Conservation (phyloP, 495 filamentous ascomycete species). For the Podospora appendiculata region DNA sequence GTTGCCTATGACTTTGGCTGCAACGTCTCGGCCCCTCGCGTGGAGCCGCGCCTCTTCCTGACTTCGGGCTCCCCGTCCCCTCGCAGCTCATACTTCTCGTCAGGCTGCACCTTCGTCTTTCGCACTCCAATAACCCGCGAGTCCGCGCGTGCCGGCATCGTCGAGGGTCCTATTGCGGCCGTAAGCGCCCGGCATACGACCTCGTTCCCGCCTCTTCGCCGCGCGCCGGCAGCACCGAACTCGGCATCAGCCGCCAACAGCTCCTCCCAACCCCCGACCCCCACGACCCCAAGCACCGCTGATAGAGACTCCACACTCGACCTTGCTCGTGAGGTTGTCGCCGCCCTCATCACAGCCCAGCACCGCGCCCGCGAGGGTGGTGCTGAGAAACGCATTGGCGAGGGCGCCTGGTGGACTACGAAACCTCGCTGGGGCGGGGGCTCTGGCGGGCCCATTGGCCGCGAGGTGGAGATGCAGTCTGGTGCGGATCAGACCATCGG, state of each 20-base stretch:
- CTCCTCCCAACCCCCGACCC: not conserved
- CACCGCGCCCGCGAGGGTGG: slow-evolving; percentile 68
- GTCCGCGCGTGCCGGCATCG: slow-evolving; percentile 60
- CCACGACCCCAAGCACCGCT: not conserved
- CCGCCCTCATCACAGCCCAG: slow-evolving; percentile 71
- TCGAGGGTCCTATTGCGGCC: slow-evolving; percentile 70
- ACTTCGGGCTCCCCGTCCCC: slow-evolving; percentile 32
- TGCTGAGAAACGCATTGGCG: slow-evolving; percentile 57
- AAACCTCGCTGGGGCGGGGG: slow-evolving; percentile 71
- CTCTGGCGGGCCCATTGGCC: slow-evolving; percentile 52
- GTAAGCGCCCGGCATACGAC: slow-evolving; percentile 49
- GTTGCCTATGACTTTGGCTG: slow-evolving; percentile 74
- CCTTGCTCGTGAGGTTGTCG: slow-evolving; percentile 64
- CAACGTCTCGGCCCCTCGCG: slow-evolving; percentile 54
- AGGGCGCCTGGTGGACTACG: slow-evolving; percentile 75
- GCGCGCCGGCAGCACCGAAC: not conserved
- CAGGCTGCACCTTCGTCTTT: slow-evolving; percentile 50
- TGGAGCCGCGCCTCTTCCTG: slow-evolving; percentile 55
- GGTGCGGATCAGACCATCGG: slow-evolving; percentile 27
- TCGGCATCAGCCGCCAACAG: not conserved
- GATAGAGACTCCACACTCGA: slow-evolving; percentile 52
- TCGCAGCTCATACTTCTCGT: slow-evolving; percentile 45
- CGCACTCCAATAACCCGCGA: slow-evolving; percentile 60
- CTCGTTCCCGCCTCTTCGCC: slow-evolving; percentile 29
- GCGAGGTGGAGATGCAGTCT: slow-evolving; percentile 40